phyloP scores from a whole-genome alignment of 2,329 filamentous ascomycete genomes.

The Diaporthe velutina region DNA sequence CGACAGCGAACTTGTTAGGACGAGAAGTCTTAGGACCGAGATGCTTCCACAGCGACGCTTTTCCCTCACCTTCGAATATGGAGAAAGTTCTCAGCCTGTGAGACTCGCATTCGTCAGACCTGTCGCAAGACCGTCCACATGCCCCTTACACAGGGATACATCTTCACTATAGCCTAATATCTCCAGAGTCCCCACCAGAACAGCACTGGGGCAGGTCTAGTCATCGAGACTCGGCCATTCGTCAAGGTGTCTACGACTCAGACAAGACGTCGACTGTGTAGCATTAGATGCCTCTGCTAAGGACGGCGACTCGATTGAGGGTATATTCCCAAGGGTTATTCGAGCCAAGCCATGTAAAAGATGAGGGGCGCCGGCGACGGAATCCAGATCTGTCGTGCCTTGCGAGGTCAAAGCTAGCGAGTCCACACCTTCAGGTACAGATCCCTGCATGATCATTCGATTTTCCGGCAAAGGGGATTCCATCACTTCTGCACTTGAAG shows the following conservation, averaged over 20 bases:
- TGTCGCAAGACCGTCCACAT: background rate
- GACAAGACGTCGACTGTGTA: background rate
- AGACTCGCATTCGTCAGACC: background rate
- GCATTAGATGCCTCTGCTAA: background rate
- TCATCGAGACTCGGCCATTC: background rate
- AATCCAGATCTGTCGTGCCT: conserved; percentile 28
- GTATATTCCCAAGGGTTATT: too few relatives aligned
- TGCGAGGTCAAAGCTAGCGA: background rate
- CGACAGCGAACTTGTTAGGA: background rate
- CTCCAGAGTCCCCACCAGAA: background rate
- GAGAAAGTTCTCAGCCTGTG: background rate
- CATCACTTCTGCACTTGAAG: background rate
- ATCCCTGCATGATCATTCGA: conserved; percentile 10
- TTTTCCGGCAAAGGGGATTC: background rate
- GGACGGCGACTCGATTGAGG: background rate
- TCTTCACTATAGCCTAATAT: background rate
- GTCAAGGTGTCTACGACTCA: background rate
- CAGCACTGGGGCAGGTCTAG: background rate
- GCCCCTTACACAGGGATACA: background rate
- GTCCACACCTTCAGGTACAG: background rate
- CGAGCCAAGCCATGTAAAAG: conserved; percentile 17
- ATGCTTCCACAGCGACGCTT: background rate
- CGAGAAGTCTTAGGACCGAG: background rate
- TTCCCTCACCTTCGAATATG: background rate
- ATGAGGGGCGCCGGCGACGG: conserved; percentile 1